Base-by-base conservation (phyloP, 164 flowering plant species). In the Cinnamomum micranthum region DNA sequence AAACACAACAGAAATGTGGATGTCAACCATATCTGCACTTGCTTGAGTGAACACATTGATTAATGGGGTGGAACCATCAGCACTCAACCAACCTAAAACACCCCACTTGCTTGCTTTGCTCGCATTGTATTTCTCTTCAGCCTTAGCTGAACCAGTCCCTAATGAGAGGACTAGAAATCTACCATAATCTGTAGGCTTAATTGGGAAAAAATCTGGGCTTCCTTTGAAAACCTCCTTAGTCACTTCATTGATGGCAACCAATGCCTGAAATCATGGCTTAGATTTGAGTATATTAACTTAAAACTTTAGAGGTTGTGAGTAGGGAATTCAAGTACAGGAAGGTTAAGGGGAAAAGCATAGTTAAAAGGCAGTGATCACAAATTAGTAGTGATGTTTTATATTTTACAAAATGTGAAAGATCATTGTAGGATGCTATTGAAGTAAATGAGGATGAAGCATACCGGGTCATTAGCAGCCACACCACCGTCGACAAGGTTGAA, bases 401-500 rank as follows among this genome's bases (percentile, higher is more conserved):
- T 41, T 41, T 41, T 41, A 41, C 47, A 41, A 41, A 41, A 55
- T 55, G 17, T 55, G n/a, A 55, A 55, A 55, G n/a, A 55, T 55
- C n/a, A 55, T 12, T 55, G 17, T 5, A 17, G 60, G 17, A 55
- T 55, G n/a, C 7, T 15, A 55, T 4, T 55, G 17, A 15, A 55
- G n/a, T 55, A 55, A 55, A 55, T 15, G 3, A 64, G 28, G 33
- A 17, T 11, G 28, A 64, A 25, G 25, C 67, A 22, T 76, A 81
- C 85, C 68, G 83, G 85, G 55, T 83, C 79, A 64, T 83, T 83
- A 31, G 82, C 85, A 28, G 80, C 83, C 17, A 83, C 65, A 22
- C 81, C 81, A 15, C 85, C 85, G 70, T 83, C 85, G 14, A 83
- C 67, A 11, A 83, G 82, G 71, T 83, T 72, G 79, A 78, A 83